Percentiles rank a stretch among this genome's conserved stretches.
Conservation (phyloP, 768 basidiomycete genomes). For the Mycena metata region DNA sequence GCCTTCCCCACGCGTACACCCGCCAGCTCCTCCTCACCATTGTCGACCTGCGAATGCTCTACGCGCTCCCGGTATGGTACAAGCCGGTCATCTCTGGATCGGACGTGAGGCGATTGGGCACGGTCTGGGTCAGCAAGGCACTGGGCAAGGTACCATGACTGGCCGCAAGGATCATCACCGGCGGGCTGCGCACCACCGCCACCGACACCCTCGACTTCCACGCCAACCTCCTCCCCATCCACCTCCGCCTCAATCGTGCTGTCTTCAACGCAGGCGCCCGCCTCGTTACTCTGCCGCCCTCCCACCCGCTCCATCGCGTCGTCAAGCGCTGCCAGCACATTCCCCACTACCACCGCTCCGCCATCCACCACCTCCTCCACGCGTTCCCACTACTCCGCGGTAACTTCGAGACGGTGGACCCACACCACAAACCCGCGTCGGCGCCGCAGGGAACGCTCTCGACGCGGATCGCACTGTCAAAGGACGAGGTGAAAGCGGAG, state of each 20-base stretch:
- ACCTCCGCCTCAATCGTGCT: not conserved
- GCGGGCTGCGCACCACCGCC: too few relatives aligned
- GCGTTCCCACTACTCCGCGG: not conserved
- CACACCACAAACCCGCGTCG: not conserved
- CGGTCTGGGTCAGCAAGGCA: too few relatives aligned
- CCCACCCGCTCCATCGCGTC: not conserved
- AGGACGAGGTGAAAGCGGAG: not conserved
- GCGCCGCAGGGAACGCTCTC: not conserved
- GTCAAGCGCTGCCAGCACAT: conserved; percentile 7
- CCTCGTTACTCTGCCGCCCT: not conserved
- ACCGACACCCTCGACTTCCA: too few relatives aligned
- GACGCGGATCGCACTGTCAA: not conserved
- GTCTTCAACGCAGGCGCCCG: not conserved
- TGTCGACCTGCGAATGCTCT: too few relatives aligned
- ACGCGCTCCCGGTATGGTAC: too few relatives aligned
- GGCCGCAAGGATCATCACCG: too few relatives aligned
- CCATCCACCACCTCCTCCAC: not conserved
- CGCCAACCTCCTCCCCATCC: not conserved
- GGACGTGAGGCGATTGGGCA: too few relatives aligned
- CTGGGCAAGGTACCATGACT: too few relatives aligned
- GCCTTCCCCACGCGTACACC: too few relatives aligned
- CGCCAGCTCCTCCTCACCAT: too few relatives aligned
- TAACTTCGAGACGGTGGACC: not conserved
- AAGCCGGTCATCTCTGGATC: too few relatives aligned
- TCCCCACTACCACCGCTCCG: conserved; percentile 5